Base-by-base conservation (phyloP, 163 green algal genomes). In the Chlorella variabilis region DNA sequence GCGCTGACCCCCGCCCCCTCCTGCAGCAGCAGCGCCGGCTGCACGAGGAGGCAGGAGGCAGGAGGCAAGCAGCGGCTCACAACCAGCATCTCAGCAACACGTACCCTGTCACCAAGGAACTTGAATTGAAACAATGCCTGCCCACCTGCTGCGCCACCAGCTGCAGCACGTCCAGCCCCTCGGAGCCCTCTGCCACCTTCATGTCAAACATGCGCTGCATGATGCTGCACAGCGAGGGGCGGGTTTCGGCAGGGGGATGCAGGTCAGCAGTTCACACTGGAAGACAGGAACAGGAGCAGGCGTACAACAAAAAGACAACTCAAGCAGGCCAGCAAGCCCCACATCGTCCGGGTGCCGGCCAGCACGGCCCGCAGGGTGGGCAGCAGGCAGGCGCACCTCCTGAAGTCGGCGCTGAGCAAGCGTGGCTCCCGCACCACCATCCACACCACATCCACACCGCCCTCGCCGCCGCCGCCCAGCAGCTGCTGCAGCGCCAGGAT, bases 1-100 rank as follows among this genome's bases (percentile, higher is more conserved):
- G 39, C 23, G 41, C 59, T 39, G 25, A 56, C 59, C 4, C 71
- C 34, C 0, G 34, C 13, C 25, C 25, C 51, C 0, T 48, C 25
- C 75, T 87, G 77, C 41, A 92, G 69, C 59, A 92, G 84, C 58
- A 92, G 82, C 23, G 54, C 74, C 3, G 88, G 88, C 51, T 91
- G n/a, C n/a, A n/a, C n/a, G n/a, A n/a, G n/a, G n/a, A n/a, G n/a
- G n/a, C n/a, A n/a, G n/a, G n/a, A n/a, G n/a, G n/a, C n/a, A n/a
- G n/a, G n/a, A n/a, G n/a, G n/a, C n/a, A n/a, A n/a, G n/a, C n/a
- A n/a, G n/a, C n/a, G n/a, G n/a, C n/a, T n/a, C n/a, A n/a, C n/a
- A n/a, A n/a, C n/a, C n/a, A n/a, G n/a, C n/a, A n/a, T n/a, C n/a
- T n/a, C n/a, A n/a, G n/a, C n/a, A n/a, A n/a, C n/a, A n/a, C n/a